These are phyloP conservation scores for Sphaerostilbella broomeana DNA, from an alignment of 2,329 filamentous ascomycete species.

Conservation along the genomic window DNA sequence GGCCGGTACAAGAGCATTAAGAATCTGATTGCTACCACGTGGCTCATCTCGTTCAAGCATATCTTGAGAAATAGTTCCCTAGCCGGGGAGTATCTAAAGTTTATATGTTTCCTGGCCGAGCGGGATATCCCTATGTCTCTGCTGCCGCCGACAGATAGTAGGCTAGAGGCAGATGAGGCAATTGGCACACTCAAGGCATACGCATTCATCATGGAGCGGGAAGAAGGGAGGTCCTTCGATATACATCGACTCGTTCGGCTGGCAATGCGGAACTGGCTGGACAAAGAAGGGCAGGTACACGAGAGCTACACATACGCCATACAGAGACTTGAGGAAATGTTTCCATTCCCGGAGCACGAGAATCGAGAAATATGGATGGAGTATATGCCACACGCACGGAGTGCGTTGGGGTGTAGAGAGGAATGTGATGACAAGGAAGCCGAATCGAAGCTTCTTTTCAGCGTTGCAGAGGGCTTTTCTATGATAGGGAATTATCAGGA, in stretches of 20 bases:
- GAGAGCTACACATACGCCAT: not conserved
- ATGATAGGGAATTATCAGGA: constrained; percentile 13
- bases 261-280: constrained; percentile 24
- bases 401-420: not conserved
- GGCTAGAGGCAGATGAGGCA: constrained; percentile 14
- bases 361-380: not conserved
- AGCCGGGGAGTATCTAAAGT: constrained; percentile 24
- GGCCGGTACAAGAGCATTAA: constrained; percentile 19
- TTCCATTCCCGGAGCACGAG: not conserved
- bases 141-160: constrained; percentile 14
- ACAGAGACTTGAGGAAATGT: not conserved
- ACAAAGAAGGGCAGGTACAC: constrained; percentile 1
- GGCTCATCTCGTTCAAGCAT: constrained; percentile 29
- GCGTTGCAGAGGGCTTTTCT: not conserved
- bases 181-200: constrained; percentile 23
- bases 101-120: constrained; percentile 24
- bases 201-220: constrained; percentile 24
- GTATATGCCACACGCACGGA: not conserved
- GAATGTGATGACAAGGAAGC: not conserved
- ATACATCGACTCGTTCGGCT: constrained; percentile 29
- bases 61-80: constrained; percentile 20
- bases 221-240: constrained; percentile 16
- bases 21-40: constrained; percentile 28
- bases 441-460: not conserved
- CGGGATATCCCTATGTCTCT: constrained; percentile 25